Evolutionary conservation across 495 filamentous ascomycete species (phyloP), one percentile per base, ranked within the genome.

Genomic region (Neurospora sublineolata): DNA sequence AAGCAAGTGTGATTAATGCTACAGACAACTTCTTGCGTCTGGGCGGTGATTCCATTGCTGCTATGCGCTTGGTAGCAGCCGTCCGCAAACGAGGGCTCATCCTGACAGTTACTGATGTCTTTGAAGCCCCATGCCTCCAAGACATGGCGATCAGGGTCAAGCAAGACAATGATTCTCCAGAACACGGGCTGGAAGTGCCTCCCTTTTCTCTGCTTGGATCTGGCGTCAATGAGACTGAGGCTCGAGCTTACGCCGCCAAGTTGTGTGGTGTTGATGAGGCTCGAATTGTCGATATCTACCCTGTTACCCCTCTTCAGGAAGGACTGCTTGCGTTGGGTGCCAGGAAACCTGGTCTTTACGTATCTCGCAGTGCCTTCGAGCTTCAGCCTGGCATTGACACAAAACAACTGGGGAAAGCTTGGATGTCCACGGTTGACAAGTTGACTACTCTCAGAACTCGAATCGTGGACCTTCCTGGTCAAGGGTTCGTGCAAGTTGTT

Each of bases 61-160:
- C 79, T n/a, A 79, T 80, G 78, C 87, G 86, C 72, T 81, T 92
- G 58, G 89, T 88, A 14, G 84, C 87, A 10, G 84, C 84, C 64
- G 84, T 86, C 30, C 86, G 80, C 41, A 74, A 73, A 4, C 80
- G 82, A 30, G 85, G 85, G 3, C 64, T 89, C 30, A 77, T 80
- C 20, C 76, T 92, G 42, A 85, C 86, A 1, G 88, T 90, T 8
- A 83, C 85, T 0, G 76, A 78, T 38, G 78, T 87, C 14, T 89
- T 90, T 70, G 73, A 79, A 20, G 74, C 82, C 30, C 83, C 86
- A 9, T 83, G 80, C 5, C 84, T 89, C 1, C 79, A 77, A 18
- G 82, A 84, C 37, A 81, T 85, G 80, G 84, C 82, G 3, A 42
- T 42, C 16, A 2, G 41, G 7, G 7, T 42, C 18, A 42, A n/a